phyloP scores from a whole-genome alignment of 306 rosid species.

The Dalbergia oliveri region DNA sequence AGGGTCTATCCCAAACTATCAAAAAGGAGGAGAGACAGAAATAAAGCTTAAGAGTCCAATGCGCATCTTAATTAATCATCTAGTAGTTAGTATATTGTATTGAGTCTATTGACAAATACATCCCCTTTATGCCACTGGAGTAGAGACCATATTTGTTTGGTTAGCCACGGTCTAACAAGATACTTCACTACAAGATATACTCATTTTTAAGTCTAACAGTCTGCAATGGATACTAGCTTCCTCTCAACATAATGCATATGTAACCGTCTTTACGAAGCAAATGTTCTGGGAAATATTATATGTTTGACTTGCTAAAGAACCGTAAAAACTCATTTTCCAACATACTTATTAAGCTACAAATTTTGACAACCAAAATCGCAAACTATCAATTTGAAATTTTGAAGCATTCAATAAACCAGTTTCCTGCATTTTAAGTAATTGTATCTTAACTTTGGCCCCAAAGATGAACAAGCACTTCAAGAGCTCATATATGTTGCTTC shows the following conservation, averaged over 20 bases:
- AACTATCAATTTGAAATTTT: not conserved
- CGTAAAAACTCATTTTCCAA: not conserved
- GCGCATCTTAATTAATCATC: not conserved
- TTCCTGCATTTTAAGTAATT: constrained; percentile 11
- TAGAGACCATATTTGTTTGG: not conserved
- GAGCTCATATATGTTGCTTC: not conserved
- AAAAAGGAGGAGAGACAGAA: not conserved
- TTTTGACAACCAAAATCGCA: not conserved
- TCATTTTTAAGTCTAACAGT: not conserved
- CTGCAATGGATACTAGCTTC: not conserved
- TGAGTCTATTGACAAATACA: not conserved
- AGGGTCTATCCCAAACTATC: not conserved
- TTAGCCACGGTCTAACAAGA: not conserved
- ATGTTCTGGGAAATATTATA: not conserved
- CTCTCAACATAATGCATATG: not conserved
- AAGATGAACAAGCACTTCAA: constrained; percentile 1
- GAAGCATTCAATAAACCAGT: constrained; percentile 12
- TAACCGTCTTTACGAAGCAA: not conserved
- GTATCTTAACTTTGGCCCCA: constrained; percentile 3
- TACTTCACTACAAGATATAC: constrained; percentile 9
- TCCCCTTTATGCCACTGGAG: not conserved
- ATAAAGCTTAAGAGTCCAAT: constrained; percentile 18
- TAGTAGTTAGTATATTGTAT: not conserved
- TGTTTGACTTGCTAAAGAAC: not conserved
- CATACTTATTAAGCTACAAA: not conserved